phyloP scores from a whole-genome alignment of 2,329 filamentous ascomycete species.

The Phyllosticta capitalensis region DNA sequence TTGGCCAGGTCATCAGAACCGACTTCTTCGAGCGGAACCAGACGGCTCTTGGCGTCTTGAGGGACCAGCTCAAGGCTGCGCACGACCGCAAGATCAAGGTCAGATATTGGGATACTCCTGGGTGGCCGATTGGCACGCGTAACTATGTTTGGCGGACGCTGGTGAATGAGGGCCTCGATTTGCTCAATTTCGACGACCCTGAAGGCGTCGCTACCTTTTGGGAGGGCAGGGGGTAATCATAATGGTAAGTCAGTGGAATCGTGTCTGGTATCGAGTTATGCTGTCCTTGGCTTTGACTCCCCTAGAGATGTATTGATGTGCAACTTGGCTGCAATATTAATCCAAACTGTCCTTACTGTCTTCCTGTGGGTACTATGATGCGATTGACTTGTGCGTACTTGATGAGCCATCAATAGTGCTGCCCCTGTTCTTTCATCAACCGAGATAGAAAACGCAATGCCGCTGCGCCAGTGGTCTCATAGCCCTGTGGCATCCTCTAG shows the following conservation, averaged over 20 bases:
- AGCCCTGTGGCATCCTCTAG: too few relatives aligned
- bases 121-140: slow-evolving; percentile 49
- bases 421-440: too few relatives aligned
- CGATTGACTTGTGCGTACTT: too few relatives aligned
- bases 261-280: neutral
- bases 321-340: too few relatives aligned
- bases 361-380: too few relatives aligned
- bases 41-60: slow-evolving; percentile 42
- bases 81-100: slow-evolving; percentile 48
- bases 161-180: slow-evolving; percentile 47
- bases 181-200: slow-evolving; percentile 57
- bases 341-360: too few relatives aligned
- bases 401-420: too few relatives aligned
- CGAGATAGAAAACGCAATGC: too few relatives aligned
- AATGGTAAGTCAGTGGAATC: neutral
- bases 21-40: slow-evolving; percentile 28
- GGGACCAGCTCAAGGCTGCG: slow-evolving; percentile 44
- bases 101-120: slow-evolving; percentile 55
- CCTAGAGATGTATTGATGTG: too few relatives aligned
- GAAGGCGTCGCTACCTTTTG: slow-evolving; percentile 39
- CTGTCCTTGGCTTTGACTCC: neutral
- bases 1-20: slow-evolving; percentile 28
- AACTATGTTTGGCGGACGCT: slow-evolving; percentile 51
- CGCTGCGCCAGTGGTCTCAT: too few relatives aligned
- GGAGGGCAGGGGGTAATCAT: slow-evolving; percentile 16